phyloP scores from a whole-genome alignment of 1,284 basidiomycete genomes.

The Rhizoctonia solani region DNA sequence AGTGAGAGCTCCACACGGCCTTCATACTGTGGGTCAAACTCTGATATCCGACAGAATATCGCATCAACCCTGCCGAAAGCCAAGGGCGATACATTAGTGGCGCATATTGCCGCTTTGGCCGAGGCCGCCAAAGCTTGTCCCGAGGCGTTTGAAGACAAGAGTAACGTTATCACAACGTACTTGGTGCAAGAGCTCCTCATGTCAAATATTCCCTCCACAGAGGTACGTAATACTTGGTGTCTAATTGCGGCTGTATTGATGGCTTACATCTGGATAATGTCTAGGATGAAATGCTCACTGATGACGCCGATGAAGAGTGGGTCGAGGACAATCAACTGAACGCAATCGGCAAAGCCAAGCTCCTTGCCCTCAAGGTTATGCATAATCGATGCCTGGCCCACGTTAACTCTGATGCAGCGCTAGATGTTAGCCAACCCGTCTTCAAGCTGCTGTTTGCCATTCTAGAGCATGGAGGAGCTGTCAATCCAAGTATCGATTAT shows the following conservation, averaged over 20 bases:
- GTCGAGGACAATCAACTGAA: slow-evolving; percentile 64
- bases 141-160: slow-evolving; percentile 74
- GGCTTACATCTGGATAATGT: slow-evolving; percentile 1
- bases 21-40: not conserved
- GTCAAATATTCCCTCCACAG: slow-evolving; percentile 37
- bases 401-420: slow-evolving; percentile 59
- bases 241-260: slow-evolving; percentile 6
- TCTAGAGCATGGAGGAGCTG: slow-evolving; percentile 66
- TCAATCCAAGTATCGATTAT: slow-evolving; percentile 59
- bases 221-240: not conserved
- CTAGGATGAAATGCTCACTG: slow-evolving; percentile 57
- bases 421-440: slow-evolving; percentile 71
- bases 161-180: slow-evolving; percentile 71
- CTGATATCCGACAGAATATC: slow-evolving; percentile 55
- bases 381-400: slow-evolving; percentile 77
- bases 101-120: slow-evolving; percentile 70
- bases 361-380: slow-evolving; percentile 76
- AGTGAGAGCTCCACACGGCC: slow-evolving; percentile 52
- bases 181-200: slow-evolving; percentile 76
- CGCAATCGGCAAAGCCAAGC: slow-evolving; percentile 63
- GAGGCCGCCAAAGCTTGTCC: slow-evolving; percentile 75
- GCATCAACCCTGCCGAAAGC: slow-evolving; percentile 57
- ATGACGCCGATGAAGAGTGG: slow-evolving; percentile 66
- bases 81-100: slow-evolving; percentile 60
- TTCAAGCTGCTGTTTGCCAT: slow-evolving; percentile 74